phyloP scores from a whole-genome alignment of 257 asterid species.

The Solanum ossicruentum region DNA sequence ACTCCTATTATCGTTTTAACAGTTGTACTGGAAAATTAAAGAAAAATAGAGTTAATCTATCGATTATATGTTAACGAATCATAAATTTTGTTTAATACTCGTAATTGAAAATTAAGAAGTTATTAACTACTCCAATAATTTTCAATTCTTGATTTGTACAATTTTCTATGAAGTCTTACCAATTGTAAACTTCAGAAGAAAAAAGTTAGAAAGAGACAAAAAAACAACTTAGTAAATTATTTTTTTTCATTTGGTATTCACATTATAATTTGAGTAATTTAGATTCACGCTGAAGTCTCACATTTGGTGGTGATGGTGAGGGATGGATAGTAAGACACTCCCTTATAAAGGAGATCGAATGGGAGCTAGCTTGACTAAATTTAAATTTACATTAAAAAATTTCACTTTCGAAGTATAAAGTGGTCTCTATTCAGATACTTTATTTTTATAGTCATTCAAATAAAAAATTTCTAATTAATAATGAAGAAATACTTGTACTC shows the following conservation, averaged over 20 bases:
- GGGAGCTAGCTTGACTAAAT: neutral
- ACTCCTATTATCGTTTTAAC: too few species aligned
- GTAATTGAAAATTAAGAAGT: neutral
- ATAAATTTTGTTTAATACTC: neutral
- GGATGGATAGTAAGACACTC: too few species aligned
- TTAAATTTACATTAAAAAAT: neutral
- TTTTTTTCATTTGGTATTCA: neutral
- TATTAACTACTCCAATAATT: neutral
- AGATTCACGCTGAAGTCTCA: neutral
- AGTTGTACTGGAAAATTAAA: neutral
- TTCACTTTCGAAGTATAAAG: rapidly evolving
- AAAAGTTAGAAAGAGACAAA: neutral
- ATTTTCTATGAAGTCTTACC: neutral
- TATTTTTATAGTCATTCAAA: neutral
- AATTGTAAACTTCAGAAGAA: neutral
- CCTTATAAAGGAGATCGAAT: too few species aligned
- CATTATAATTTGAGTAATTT: neutral
- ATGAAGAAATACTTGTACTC: too few species aligned
- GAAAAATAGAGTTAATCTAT: neutral
- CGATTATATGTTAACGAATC: neutral
- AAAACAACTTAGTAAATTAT: neutral
- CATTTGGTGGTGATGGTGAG: too few species aligned
- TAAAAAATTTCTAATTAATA: too few species aligned
- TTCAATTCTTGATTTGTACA: neutral
- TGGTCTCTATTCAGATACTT: rapidly evolving